These are phyloP conservation scores for Heliosperma pusillum DNA, from an alignment of 148 eudicot genomes.

Conservation along the genomic window DNA sequence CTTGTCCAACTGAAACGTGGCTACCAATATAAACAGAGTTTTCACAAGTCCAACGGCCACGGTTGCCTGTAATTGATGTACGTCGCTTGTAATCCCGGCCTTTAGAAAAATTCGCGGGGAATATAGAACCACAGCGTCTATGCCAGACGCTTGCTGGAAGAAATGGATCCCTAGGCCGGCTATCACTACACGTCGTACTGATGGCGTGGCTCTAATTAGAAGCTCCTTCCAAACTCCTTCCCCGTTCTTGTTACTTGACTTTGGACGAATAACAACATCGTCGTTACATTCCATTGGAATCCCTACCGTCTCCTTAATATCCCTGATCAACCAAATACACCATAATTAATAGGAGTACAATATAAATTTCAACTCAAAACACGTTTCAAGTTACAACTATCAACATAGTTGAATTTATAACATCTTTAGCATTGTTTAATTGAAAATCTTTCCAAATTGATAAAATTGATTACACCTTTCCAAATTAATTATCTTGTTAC, in stretches of 20 bases:
- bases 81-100: slow-evolving; percentile 51
- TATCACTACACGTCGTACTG: slow-evolving; percentile 53
- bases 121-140: slow-evolving; percentile 73
- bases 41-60: slow-evolving; percentile 68
- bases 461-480: too few relatives aligned
- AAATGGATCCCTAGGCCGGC: slow-evolving; percentile 67
- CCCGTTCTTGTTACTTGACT: slow-evolving; percentile 31
- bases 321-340: slow-evolving; percentile 19
- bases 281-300: slow-evolving; percentile 58
- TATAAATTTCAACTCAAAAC: too few relatives aligned
- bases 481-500: too few relatives aligned
- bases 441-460: too few relatives aligned
- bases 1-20: slow-evolving; percentile 57
- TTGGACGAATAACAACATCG: slow-evolving; percentile 44
- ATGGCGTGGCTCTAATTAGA: slow-evolving; percentile 40
- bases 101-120: slow-evolving; percentile 56
- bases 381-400: too few relatives aligned
- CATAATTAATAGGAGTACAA: too few relatives aligned
- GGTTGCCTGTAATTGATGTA: slow-evolving; percentile 43
- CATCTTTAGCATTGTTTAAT: too few relatives aligned
- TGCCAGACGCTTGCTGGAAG: slow-evolving; percentile 67
- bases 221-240: slow-evolving; percentile 62
- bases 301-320: slow-evolving; percentile 69
- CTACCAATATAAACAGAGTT: slow-evolving; percentile 52
- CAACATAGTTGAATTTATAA: too few relatives aligned